Conservation (phyloP, 768 basidiomycete species). For the Amanita rimosa region DNA sequence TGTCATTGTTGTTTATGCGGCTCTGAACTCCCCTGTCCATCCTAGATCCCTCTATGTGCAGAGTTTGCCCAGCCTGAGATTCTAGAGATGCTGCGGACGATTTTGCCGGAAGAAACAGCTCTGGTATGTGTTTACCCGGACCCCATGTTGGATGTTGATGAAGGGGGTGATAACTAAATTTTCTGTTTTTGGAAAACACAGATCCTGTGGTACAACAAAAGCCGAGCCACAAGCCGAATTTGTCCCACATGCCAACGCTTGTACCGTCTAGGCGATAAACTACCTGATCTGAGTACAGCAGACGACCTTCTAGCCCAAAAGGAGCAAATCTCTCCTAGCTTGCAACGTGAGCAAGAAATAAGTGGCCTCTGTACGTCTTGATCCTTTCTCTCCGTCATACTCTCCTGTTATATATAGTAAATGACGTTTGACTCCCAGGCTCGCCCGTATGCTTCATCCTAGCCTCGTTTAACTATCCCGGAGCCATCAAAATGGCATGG, state of each 20-base stretch:
- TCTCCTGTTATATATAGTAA: background rate
- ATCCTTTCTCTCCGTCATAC: background rate
- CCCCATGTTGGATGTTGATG: too few relatives aligned
- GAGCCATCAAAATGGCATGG: slow-evolving; percentile 56
- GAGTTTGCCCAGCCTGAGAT: slow-evolving; percentile 73
- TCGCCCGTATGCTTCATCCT: slow-evolving; percentile 70
- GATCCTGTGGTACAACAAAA: slow-evolving; percentile 85
- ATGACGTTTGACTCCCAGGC: slow-evolving; percentile 29
- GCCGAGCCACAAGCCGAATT: slow-evolving; percentile 53
- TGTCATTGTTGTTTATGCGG: background rate
- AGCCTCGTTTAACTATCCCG: slow-evolving; percentile 54
- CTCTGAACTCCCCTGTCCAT: background rate
- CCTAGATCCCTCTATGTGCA: slow-evolving; percentile 51
- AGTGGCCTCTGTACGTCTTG: slow-evolving; percentile 61
- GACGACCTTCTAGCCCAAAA: slow-evolving; percentile 3
- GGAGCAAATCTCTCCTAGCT: slow-evolving; percentile 19
- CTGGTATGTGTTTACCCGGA: slow-evolving; percentile 32
- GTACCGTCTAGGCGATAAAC: slow-evolving; percentile 56
- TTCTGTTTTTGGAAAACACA: too few relatives aligned
- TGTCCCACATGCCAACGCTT: slow-evolving; percentile 72
- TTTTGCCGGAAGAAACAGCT: slow-evolving; percentile 63
- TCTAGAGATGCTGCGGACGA: slow-evolving; percentile 56
- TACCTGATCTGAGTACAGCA: slow-evolving; percentile 32
- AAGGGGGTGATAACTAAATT: background rate
- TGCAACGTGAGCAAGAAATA: slow-evolving; percentile 51